Evolutionary conservation across 1,284 basidiomycete species (phyloP), one percentile per base, ranked within the genome.

Genomic region (Ceratobasidium theobromae): DNA sequence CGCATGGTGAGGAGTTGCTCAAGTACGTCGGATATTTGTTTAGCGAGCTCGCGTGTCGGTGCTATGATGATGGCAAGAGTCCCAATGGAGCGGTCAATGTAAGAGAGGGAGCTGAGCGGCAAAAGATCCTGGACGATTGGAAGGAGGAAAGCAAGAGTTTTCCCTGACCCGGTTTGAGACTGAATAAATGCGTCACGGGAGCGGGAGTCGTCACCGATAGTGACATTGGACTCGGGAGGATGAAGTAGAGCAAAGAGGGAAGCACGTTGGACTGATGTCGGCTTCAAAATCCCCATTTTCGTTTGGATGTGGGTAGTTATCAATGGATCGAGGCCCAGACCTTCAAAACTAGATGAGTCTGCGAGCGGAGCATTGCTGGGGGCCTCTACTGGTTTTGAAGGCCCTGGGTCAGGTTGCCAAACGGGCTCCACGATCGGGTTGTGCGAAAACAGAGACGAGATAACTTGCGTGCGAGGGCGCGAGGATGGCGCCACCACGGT

Each of bases 131-230:
- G 94, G 41, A 99, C 84, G 75, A 99, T 95, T 18, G 97, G 97
- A 3, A 99, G 84, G 16, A 99, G 84, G 78, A 93, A 99, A 2
- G 96, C 86, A 23, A 99, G 80, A 0, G 96, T 99, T 79, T 99
- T 99, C 72, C 97, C 97, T 0, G 95, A 98, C 68, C 97, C 97
- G 0, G 97, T 99, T 75, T 99, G 96, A 3, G 94, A 93, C 75
- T 98, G 95, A 62, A 99, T 91, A 74, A 99, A 95, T 14, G 93
- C 85, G 76, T 99, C 97, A 65, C 90, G 82, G 27, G 77, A 77
- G 32, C 21, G n/a, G n/a, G 28, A 21, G 74, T 72, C 12, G 18
- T 27, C 14, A 27, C 46, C 14, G 30, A n/a, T 38, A 32, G n/a
- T 54, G 53, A 21, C 32, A 35, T 78, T 78, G 51, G 77, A 72